Conservation (phyloP, 176 grass and related monocot species). For the Zoysia pacifica region DNA sequence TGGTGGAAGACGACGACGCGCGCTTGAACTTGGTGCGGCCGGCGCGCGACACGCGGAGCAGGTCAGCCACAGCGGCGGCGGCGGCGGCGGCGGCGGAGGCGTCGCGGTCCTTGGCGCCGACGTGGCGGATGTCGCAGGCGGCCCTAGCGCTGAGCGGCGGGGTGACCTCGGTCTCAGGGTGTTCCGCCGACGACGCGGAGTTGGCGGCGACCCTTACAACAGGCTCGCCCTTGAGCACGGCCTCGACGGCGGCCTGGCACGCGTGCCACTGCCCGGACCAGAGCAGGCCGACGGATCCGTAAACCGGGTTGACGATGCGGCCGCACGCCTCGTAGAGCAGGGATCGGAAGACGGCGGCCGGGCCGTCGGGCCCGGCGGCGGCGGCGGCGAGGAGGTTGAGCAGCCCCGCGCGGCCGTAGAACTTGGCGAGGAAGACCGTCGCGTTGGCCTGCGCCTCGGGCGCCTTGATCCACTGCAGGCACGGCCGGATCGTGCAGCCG, state of each 20-base stretch:
- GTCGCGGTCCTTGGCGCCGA: constrained; percentile 29
- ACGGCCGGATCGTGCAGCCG: constrained; percentile 62
- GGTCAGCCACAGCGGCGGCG: neutral
- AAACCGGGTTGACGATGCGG: constrained; percentile 64
- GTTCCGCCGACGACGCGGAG: neutral
- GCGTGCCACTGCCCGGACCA: constrained; percentile 59
- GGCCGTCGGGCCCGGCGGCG: constrained; percentile 26
- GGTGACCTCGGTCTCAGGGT: constrained; percentile 17
- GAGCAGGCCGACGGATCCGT: constrained; percentile 64
- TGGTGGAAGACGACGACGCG: constrained; percentile 8
- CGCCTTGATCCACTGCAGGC: constrained; percentile 68
- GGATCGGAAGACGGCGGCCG: constrained; percentile 54
- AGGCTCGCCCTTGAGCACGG: constrained; percentile 60
- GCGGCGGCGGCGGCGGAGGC: neutral
- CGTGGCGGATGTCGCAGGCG: constrained; percentile 59
- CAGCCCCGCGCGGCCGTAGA: constrained; percentile 75
- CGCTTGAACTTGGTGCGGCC: constrained; percentile 55
- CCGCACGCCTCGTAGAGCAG: constrained; percentile 63
- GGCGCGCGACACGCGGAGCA: constrained; percentile 36
- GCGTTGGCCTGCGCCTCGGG: constrained; percentile 69
- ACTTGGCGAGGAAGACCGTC: constrained; percentile 80
- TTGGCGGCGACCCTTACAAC: constrained; percentile 38
- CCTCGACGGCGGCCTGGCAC: constrained; percentile 67
- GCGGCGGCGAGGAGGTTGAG: constrained; percentile 68
- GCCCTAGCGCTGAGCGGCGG: constrained; percentile 12